These are phyloP conservation scores for Clitopilus hobsonii DNA, from an alignment of 768 basidiomycete species.

Conservation along the genomic window DNA sequence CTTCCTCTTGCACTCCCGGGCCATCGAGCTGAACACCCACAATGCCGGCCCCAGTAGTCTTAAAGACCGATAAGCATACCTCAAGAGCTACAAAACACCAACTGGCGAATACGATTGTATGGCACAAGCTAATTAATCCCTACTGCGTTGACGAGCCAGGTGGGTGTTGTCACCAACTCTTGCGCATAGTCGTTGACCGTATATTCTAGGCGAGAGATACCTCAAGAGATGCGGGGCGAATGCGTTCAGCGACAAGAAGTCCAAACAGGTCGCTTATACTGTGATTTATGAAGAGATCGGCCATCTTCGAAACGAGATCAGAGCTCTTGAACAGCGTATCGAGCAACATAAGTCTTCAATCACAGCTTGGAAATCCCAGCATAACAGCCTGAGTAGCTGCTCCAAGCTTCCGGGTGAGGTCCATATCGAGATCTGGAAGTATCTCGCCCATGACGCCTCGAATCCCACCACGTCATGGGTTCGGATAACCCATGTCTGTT, in stretches of 20 bases:
- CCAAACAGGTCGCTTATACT: not conserved
- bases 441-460: not conserved
- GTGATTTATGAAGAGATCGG: not conserved
- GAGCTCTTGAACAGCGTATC: not conserved
- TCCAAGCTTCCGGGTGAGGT: not conserved
- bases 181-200: too few species aligned
- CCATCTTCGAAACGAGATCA: not conserved
- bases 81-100: too few species aligned
- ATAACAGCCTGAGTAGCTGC: not conserved
- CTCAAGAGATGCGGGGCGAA: too few species aligned
- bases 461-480: not conserved
- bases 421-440: not conserved
- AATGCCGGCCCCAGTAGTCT: too few species aligned
- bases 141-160: too few species aligned
- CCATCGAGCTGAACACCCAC: too few species aligned
- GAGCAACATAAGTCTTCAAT: not conserved
- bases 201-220: too few species aligned
- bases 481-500: not conserved
- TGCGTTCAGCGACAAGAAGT: not conserved
- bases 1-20: too few species aligned
- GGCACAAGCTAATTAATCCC: too few species aligned
- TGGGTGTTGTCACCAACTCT: too few species aligned
- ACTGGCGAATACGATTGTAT: too few species aligned
- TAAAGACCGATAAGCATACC: too few species aligned
- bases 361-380: not conserved